Evolutionary conservation across 2,329 filamentous ascomycete species (phyloP).

Genomic region (Coleophoma eucalyptorum): DNA sequence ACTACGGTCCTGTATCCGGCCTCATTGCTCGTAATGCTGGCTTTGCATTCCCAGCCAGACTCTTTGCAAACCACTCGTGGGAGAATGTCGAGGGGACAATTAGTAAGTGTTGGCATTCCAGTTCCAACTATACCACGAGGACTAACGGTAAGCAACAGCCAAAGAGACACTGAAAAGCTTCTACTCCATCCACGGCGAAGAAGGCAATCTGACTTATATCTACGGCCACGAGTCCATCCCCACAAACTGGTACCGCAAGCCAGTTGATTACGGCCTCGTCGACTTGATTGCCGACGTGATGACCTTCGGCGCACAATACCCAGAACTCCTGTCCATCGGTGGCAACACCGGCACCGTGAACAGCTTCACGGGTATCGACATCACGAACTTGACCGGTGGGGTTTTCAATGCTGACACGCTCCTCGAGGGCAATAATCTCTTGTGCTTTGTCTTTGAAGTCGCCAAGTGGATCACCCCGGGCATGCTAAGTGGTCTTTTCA

Average conservation of each 20-base stretch:
- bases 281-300: not conserved
- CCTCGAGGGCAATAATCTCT: constrained; percentile 41
- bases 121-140: not conserved
- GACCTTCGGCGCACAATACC: not conserved
- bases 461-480: constrained; percentile 36
- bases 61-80: constrained; percentile 27
- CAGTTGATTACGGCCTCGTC: not conserved
- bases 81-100: constrained; percentile 24
- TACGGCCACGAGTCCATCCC: constrained; percentile 15
- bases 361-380: constrained; percentile 42
- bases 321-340: constrained; percentile 29
- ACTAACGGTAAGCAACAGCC: not conserved
- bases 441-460: constrained; percentile 37
- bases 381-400: constrained; percentile 38
- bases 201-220: constrained; percentile 11
- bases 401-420: constrained; percentile 38
- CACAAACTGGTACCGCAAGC: constrained; percentile 13
- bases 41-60: constrained; percentile 24
- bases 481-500: constrained; percentile 29
- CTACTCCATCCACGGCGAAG: constrained; percentile 11
- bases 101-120: constrained; percentile 2
- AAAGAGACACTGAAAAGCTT: constrained; percentile 16
- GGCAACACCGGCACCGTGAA: constrained; percentile 47
- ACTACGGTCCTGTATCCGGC: constrained; percentile 47
- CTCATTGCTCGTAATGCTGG: constrained; percentile 27